phyloP scores from a whole-genome alignment of 306 rosid species.

The Comarum palustre region DNA sequence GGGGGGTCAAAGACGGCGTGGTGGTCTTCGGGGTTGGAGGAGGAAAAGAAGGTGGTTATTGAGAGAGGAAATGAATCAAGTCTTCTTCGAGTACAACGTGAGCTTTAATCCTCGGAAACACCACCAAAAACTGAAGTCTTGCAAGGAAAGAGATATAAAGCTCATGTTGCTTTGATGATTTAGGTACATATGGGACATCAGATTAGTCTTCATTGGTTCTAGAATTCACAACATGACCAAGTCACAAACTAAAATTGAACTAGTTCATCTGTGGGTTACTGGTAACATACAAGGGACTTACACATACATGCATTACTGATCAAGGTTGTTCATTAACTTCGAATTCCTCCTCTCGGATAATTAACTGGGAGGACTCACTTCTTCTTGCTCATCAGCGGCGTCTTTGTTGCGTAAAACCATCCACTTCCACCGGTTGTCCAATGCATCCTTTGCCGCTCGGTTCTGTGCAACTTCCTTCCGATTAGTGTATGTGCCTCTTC shows the following conservation, averaged over 20 bases:
- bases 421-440: slow-evolving; percentile 30
- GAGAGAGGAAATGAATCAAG: too few relatives aligned
- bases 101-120: too few relatives aligned
- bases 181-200: background rate
- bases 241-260: background rate
- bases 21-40: too few relatives aligned
- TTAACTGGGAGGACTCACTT: background rate
- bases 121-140: background rate
- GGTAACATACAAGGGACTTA: background rate
- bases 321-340: background rate
- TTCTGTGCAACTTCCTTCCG: slow-evolving; percentile 51
- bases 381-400: background rate
- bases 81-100: too few relatives aligned
- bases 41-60: too few relatives aligned
- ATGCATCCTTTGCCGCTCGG: slow-evolving; percentile 58
- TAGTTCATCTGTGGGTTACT: background rate
- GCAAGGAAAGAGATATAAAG: background rate
- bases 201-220: background rate
- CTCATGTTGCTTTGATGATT: background rate
- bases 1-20: too few relatives aligned
- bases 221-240: background rate
- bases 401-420: background rate
- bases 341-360: background rate
- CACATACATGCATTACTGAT: background rate
- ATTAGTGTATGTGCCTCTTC: slow-evolving; percentile 29